A percentile compares a stretch with the other conserved stretches of the same genome.
These are phyloP conservation scores for Fusarium sp. DNA, from an alignment of 2,329 filamentous ascomycete species.

Conservation along the genomic window DNA sequence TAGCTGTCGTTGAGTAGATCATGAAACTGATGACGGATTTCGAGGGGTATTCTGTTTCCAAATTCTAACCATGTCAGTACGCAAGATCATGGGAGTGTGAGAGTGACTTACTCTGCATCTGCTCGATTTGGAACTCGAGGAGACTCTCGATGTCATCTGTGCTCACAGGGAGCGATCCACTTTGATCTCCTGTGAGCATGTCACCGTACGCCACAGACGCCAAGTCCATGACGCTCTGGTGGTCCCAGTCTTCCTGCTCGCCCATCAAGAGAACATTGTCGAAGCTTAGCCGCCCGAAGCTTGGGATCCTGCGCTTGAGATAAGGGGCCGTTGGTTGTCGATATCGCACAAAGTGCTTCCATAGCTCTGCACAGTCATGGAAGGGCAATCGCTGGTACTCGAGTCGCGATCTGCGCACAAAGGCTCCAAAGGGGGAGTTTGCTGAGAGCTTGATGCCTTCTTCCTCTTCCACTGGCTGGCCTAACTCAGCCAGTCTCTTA, in stretches of 20 bases:
- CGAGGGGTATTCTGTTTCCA: constrained; percentile 80
- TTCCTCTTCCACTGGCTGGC: constrained; percentile 57
- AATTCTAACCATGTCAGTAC: constrained; percentile 63
- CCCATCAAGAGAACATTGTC: constrained; percentile 66
- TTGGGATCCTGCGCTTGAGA: constrained; percentile 71
- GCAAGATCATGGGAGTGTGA: not conserved
- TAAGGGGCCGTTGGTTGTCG: constrained; percentile 78
- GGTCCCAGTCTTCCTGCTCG: constrained; percentile 62
- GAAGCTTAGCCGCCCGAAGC: constrained; percentile 67
- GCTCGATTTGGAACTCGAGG: constrained; percentile 87
- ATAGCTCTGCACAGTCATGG: constrained; percentile 80
- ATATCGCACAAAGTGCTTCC: constrained; percentile 85
- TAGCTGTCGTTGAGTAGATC: constrained; percentile 74
- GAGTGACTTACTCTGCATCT: constrained; percentile 78
- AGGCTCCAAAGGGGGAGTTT: constrained; percentile 83
- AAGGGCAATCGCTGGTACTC: constrained; percentile 87
- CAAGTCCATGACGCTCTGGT: constrained; percentile 57
- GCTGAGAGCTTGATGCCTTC: constrained; percentile 72
- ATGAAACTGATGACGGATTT: constrained; percentile 77
- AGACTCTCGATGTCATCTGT: constrained; percentile 83
- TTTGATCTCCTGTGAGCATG: constrained; percentile 59
- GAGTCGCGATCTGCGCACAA: constrained; percentile 79
- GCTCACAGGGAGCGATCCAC: constrained; percentile 67
- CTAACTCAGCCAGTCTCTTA: constrained; percentile 64
- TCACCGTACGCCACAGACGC: constrained; percentile 64